Evolutionary conservation across 75 land plant species (phyloP).

Genomic region (Adiantum capillusveneris): DNA sequence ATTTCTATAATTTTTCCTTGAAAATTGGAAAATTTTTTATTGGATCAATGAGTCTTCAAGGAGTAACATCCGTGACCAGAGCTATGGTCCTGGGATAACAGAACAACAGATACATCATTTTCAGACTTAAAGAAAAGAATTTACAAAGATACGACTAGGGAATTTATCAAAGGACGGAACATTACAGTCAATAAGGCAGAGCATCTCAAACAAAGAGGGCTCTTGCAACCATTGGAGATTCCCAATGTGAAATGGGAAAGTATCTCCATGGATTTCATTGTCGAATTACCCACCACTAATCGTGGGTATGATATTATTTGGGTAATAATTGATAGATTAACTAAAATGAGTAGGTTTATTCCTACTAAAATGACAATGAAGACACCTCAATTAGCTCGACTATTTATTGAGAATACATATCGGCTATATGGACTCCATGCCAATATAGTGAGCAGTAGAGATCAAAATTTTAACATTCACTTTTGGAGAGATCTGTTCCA

Average conservation of each 20-base stretch:
- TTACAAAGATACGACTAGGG: too few relatives aligned
- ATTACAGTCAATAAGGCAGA: too few relatives aligned
- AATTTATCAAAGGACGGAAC: too few relatives aligned
- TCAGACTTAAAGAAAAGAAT: too few relatives aligned
- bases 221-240: slow-evolving; percentile 18
- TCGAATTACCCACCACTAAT: slow-evolving; percentile 14
- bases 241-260: slow-evolving; percentile 20
- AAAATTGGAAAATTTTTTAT: too few relatives aligned
- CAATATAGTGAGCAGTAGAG: background rate
- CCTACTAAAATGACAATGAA: slow-evolving; percentile 1
- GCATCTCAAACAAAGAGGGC: too few relatives aligned
- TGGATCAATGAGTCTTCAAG: too few relatives aligned
- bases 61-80: too few relatives aligned
- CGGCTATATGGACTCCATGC: background rate
- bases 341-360: slow-evolving; percentile 2
- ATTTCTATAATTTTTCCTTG: too few relatives aligned
- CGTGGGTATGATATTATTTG: slow-evolving; percentile 7
- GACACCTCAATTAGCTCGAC: background rate
- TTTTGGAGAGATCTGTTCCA: background rate
- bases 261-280: slow-evolving; percentile 26
- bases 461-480: background rate
- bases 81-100: too few relatives aligned
- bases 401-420: slow-evolving; percentile 4
- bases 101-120: too few relatives aligned
- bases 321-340: slow-evolving; percentile 3